Percentiles rank a stretch among this genome's conserved stretches.
Conservation (phyloP, 2,329 filamentous ascomycete species). For the Sporothrix dimorphospora region DNA sequence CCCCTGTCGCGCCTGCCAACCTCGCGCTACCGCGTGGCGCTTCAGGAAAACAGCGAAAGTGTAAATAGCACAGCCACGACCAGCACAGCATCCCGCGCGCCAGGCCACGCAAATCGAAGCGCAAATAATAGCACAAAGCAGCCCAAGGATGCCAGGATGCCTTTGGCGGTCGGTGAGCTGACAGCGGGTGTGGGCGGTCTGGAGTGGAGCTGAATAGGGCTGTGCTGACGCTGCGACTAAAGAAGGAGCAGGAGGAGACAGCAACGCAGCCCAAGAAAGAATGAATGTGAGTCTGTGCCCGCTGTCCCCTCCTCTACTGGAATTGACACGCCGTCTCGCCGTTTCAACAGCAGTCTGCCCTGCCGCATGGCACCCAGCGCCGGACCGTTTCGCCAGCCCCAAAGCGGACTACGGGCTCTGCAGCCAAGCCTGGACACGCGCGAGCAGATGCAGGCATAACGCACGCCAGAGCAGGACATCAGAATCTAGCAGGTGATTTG, state of each 20-base stretch:
- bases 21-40: not conserved
- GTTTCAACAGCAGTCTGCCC: slow-evolving; percentile 19
- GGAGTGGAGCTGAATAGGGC: slow-evolving; percentile 24
- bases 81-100: not conserved
- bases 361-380: slow-evolving; percentile 15
- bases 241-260: not conserved
- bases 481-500: not conserved
- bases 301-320: not conserved
- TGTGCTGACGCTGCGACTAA: slow-evolving; percentile 15
- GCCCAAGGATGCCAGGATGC: not conserved
- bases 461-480: not conserved
- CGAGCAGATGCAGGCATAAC: not conserved
- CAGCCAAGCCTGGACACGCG: not conserved
- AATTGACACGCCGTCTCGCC: slow-evolving; percentile 9
- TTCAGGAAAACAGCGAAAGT: not conserved
- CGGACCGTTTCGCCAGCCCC: slow-evolving; percentile 19
- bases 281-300: not conserved
- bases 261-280: not conserved
- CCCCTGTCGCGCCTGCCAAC: slow-evolving; percentile 5
- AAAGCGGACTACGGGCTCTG: slow-evolving; percentile 16
- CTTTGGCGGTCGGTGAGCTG: not conserved
- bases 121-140: not conserved
- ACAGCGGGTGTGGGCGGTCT: not conserved
- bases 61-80: slow-evolving; percentile 21
- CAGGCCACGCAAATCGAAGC: not conserved